A percentile compares a stretch with the other conserved stretches of the same genome.
Evolutionary conservation across 441 rosid species (phyloP).

Genomic region (Jatropha multifida): DNA sequence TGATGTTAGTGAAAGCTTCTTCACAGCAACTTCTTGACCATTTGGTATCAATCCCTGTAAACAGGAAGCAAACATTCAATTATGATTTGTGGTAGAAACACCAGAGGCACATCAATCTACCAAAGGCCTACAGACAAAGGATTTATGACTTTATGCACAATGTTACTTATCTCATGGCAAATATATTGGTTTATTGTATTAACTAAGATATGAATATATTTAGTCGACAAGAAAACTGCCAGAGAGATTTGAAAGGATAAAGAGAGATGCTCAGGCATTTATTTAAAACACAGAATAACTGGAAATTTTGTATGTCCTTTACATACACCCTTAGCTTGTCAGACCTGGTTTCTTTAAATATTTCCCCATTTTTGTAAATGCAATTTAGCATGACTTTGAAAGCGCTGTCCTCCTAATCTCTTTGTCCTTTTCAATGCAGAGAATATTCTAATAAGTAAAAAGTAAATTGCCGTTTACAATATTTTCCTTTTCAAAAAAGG

Average conservation of each 20-base stretch:
- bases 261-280: background rate
- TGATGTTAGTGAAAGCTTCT: constrained; percentile 68
- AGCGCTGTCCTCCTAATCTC: background rate
- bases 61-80: constrained; percentile 11
- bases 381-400: background rate
- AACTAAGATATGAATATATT: background rate
- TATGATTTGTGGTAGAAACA: background rate
- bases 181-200: background rate
- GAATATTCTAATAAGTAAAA: background rate
- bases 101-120: background rate
- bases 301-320: background rate
- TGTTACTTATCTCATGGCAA: background rate
- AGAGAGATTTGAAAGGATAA: background rate
- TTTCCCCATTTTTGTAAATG: no score
- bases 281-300: background rate
- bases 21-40: constrained; percentile 89
- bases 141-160: background rate
- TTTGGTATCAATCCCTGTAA: constrained; percentile 69
- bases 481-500: background rate
- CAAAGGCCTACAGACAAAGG: background rate
- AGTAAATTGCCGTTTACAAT: background rate
- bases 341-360: background rate
- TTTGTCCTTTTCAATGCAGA: background rate
- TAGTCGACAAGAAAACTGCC: background rate
- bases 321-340: background rate